Conservation (phyloP, 768 basidiomycete species). For the Mycena vulgaris region DNA sequence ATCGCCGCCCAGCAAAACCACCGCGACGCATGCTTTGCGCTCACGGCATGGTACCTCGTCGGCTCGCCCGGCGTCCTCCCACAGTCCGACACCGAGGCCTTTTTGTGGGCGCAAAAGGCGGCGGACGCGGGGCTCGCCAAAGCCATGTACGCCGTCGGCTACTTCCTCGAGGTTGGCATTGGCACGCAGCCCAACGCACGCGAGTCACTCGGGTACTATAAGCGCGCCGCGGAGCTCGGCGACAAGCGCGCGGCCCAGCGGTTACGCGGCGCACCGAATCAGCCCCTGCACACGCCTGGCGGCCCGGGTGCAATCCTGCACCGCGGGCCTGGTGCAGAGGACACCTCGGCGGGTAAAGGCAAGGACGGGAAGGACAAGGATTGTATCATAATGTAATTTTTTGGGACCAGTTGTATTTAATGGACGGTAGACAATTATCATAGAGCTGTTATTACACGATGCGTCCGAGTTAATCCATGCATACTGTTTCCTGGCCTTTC, state of each 20-base stretch:
- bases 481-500: background rate
- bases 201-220: conserved; percentile 89
- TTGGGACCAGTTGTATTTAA: conserved; percentile 28
- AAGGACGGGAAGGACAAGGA: conserved; percentile 83
- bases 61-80: conserved; percentile 98
- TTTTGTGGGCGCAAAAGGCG: conserved; percentile 96
- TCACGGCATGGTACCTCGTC: conserved; percentile 99
- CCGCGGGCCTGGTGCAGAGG: conserved; percentile 62
- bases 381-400: conserved; percentile 86
- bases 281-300: conserved; percentile 69
- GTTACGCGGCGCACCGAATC: conserved; percentile 70
- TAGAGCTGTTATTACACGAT: conserved; percentile 24
- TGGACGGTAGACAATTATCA: conserved; percentile 26
- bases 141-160: conserved; percentile 98
- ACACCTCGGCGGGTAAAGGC: conserved; percentile 46
- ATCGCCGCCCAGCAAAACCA: conserved; percentile 98
- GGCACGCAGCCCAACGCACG: conserved; percentile 77
- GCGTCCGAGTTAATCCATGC: background rate
- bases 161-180: conserved; percentile 97
- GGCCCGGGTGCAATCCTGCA: conserved; percentile 75
- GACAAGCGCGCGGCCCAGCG: conserved; percentile 95
- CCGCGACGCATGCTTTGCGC: conserved; percentile 96
- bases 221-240: conserved; percentile 90
- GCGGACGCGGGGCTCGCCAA: conserved; percentile 94
- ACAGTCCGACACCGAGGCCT: conserved; percentile 98